Conservation (phyloP, 306 rosid genomes). For the Ziziphus jujuba region DNA sequence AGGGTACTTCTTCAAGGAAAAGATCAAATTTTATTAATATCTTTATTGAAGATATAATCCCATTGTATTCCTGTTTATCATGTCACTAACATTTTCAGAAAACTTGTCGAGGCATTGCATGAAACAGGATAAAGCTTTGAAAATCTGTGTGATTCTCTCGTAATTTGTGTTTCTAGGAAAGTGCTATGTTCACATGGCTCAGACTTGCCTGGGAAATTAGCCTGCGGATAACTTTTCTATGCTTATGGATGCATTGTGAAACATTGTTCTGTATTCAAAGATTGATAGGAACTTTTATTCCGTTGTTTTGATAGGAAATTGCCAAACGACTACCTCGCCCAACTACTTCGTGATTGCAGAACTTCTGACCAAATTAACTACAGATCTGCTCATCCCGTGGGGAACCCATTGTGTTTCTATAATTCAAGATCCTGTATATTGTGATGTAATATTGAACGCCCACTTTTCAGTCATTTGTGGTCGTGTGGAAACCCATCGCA, state of each 20-base stretch:
- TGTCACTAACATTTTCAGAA: not conserved
- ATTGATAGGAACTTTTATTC: not conserved
- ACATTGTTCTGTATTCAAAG: not conserved
- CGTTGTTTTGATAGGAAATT: constrained; percentile 43
- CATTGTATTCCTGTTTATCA: not conserved
- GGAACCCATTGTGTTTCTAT: constrained; percentile 4
- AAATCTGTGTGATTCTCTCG: not conserved
- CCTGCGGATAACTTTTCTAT: not conserved
- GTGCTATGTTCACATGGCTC: not conserved
- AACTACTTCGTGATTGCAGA: constrained; percentile 29
- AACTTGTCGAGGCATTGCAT: not conserved
- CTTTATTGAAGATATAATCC: not conserved
- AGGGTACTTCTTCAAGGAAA: constrained; percentile 3
- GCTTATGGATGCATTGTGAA: not conserved
- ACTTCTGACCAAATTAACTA: constrained; percentile 5
- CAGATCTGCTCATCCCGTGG: constrained; percentile 1
- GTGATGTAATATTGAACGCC: not conserved
- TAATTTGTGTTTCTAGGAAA: not conserved
- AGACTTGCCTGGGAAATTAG: not conserved
- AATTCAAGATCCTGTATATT: constrained; percentile 27
- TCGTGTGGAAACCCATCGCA: not conserved
- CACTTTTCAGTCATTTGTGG: not conserved
- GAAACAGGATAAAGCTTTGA: not conserved
- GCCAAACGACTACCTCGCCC: constrained; percentile 60
- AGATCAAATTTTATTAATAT: not conserved